Base-by-base conservation (phyloP, 192 early-diverging fungal genomes). In the Borealophlyctis nickersoniae region DNA sequence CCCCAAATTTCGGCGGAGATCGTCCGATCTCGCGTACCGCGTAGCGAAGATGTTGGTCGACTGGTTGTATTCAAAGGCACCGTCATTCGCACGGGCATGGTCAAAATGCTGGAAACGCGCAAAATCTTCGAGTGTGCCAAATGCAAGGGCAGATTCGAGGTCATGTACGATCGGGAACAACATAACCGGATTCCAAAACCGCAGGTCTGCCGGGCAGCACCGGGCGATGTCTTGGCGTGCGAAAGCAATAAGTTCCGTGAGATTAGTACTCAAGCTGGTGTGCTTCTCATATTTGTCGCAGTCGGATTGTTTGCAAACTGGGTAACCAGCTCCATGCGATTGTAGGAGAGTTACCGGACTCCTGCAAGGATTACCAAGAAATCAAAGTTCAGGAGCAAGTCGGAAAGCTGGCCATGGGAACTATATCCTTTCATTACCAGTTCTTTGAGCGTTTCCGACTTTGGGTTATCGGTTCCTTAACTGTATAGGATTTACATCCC, bases 351-450 rank as follows among this genome's bases (percentile, higher is more conserved):
- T 33, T 75, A 27, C 73, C 70, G 23, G 62, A 73, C 26, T 71
- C 63, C 3, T 89, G 89, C 54, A 73, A 77, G 1, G 89, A 91
- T 58, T 91, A 89, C 62, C 89, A 91, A 66, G 89, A 91, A 58
- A 83, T 91, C 56, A 89, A 88, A 56, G 73, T 91, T 27, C 88
- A 89, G 66, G 88, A 90, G 67, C 85, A 86, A 54, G 79, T 86
- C 1, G 87, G 75, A 22, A 79, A 81, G 50, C 65, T 89, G 62
- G 74, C 74, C 0, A 65, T 90, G 52, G 88, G 88, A 7, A 86
- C 88, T 0, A n/a, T n/a, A n/a, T n/a, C n/a, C 86, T 48, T 82
- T 82, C 11, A 64, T 76, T 45, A 22, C 5, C 14, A n/a, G 7
- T 16, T 31, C 26, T 14, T 58, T 58, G 26, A 39, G 22, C 27